Conservation (phyloP, 805 yeast genomes). For the Suhomyces prunicola region DNA sequence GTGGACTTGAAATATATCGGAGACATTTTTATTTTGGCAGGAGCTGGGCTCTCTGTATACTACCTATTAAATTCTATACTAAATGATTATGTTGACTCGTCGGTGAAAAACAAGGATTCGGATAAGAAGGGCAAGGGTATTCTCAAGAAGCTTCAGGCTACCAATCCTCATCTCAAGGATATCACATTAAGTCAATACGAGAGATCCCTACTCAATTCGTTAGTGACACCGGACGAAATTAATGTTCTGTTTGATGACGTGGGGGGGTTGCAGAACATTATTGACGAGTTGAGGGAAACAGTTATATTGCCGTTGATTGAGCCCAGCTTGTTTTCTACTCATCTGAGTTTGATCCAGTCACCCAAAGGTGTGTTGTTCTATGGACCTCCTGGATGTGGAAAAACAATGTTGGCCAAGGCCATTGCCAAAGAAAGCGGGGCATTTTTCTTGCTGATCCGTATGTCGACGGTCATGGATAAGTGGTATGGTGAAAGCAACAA, state of each 20-base stretch:
- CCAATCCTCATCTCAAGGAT: constrained; percentile 56
- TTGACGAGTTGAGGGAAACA: constrained; percentile 83
- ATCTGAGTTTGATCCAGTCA: constrained; percentile 69
- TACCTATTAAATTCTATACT: constrained; percentile 49
- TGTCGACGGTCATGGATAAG: constrained; percentile 94
- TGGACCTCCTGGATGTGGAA: constrained; percentile 98
- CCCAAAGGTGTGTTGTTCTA: constrained; percentile 91
- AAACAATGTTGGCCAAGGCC: constrained; percentile 96
- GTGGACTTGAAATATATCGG: constrained; percentile 40
- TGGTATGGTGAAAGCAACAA: constrained; percentile 98
- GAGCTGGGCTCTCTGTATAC: constrained; percentile 70
- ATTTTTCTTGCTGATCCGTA: constrained; percentile 81
- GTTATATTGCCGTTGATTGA: constrained; percentile 78
- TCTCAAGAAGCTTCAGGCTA: constrained; percentile 32
- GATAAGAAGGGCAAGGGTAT: constrained; percentile 56
- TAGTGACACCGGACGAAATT: constrained; percentile 83
- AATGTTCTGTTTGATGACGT: constrained; percentile 73
- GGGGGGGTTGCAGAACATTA: constrained; percentile 82
- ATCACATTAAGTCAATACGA: constrained; percentile 71
- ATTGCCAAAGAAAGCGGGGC: constrained; percentile 91
- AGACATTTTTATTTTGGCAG: constrained; percentile 41
- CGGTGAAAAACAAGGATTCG: constrained; percentile 51
- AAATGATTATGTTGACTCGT: constrained; percentile 31
- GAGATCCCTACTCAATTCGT: constrained; percentile 67
- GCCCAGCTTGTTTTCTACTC: constrained; percentile 71